phyloP scores from a whole-genome alignment of 768 basidiomycete species.

The Boletus vermiculosoides region DNA sequence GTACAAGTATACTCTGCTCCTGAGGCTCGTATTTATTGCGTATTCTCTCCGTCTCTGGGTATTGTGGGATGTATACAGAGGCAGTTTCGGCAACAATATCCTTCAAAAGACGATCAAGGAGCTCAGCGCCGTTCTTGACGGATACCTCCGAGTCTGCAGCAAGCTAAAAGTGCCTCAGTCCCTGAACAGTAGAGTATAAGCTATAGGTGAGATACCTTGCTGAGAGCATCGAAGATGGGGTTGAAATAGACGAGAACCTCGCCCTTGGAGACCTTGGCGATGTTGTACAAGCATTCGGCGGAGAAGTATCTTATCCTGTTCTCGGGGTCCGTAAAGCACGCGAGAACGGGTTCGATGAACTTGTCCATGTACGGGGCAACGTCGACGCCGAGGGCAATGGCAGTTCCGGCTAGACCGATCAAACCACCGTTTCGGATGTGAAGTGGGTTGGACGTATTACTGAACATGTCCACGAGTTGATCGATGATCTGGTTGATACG shows the following conservation, averaged over 20 bases:
- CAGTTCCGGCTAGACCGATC: constrained; percentile 93
- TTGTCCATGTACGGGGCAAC: constrained; percentile 93
- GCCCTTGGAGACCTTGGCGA: constrained; percentile 95
- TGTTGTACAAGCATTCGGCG: constrained; percentile 97
- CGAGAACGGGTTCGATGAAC: constrained; percentile 84
- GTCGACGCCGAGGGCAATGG: constrained; percentile 94
- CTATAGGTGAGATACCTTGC: constrained; percentile 63
- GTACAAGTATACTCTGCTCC: constrained; percentile 58
- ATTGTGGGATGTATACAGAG: constrained; percentile 88
- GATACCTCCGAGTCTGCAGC: constrained; percentile 94
- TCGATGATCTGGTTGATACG: constrained; percentile 87
- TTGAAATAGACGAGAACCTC: constrained; percentile 97
- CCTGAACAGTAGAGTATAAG: constrained; percentile 3
- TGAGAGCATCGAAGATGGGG: constrained; percentile 95
- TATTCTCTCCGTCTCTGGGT: constrained; percentile 73
- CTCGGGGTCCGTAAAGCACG: constrained; percentile 92
- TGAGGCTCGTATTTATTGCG: constrained; percentile 45
- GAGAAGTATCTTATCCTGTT: constrained; percentile 97
- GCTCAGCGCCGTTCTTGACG: constrained; percentile 97
- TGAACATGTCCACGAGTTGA: constrained; percentile 94
- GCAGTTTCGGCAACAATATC: constrained; percentile 98
- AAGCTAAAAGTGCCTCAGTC: constrained; percentile 52
- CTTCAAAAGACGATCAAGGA: constrained; percentile 94
- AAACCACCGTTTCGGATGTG: constrained; percentile 93
- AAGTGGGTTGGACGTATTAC: constrained; percentile 73